phyloP scores from a whole-genome alignment of 495 filamentous ascomycete genomes.

The Cercophora scortea region DNA sequence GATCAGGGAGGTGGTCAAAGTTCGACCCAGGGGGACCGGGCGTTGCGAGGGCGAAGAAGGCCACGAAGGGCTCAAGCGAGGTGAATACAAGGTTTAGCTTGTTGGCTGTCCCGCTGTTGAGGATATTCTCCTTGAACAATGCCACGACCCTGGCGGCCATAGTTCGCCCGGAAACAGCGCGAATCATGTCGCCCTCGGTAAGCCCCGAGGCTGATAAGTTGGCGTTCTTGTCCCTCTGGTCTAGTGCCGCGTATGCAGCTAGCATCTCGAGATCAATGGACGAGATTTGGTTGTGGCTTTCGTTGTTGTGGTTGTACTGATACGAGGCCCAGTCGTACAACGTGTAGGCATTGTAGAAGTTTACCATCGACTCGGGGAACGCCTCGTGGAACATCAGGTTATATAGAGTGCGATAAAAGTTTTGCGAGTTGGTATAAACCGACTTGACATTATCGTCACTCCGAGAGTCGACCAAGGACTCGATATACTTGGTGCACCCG shows the following conservation, averaged over 20 bases:
- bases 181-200: slow-evolving; percentile 26
- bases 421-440: slow-evolving; percentile 17
- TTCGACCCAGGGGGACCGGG: slow-evolving; percentile 5
- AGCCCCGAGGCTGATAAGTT: slow-evolving; percentile 21
- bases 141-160: slow-evolving; percentile 23
- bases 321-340: slow-evolving; percentile 37
- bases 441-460: slow-evolving; percentile 10
- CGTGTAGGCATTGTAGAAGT: slow-evolving; percentile 33
- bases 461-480: slow-evolving; percentile 17
- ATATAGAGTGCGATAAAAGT: slow-evolving; percentile 29
- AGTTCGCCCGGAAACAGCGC: slow-evolving; percentile 33
- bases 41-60: slow-evolving; percentile 31
- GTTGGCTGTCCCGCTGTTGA: slow-evolving; percentile 13
- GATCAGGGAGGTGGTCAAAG: slow-evolving; percentile 27
- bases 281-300: slow-evolving; percentile 11
- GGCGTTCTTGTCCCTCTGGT: slow-evolving; percentile 28
- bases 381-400: slow-evolving; percentile 18
- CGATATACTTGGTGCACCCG: slow-evolving; percentile 20
- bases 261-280: slow-evolving; percentile 17
- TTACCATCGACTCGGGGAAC: slow-evolving; percentile 17
- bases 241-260: slow-evolving; percentile 19
- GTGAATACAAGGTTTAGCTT: slow-evolving; percentile 36
- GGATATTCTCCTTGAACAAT: slow-evolving; percentile 23
- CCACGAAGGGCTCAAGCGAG: slow-evolving; percentile 33
- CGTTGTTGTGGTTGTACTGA: slow-evolving; percentile 27